Evolutionary conservation across 2,329 filamentous ascomycete species (phyloP), one percentile per base, ranked within the genome.

Genomic region (Aspergillus nomiae): DNA sequence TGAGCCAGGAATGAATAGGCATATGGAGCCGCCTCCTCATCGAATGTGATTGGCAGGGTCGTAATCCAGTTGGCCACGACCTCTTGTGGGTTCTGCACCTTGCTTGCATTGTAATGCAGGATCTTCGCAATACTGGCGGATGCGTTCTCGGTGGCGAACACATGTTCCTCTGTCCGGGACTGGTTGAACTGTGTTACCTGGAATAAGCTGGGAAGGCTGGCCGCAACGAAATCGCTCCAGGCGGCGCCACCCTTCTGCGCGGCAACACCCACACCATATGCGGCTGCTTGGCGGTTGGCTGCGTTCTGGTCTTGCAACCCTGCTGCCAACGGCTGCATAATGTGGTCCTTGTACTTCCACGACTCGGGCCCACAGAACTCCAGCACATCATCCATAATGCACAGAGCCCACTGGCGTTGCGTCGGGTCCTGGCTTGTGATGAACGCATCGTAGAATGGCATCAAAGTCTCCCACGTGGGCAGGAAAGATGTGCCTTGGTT

Each of bases 71-170:
- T 90, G n/a, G 84, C 81, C 48, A 92, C 88, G 30, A 97, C 85
- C 43, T 90, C 86, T 73, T 95, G 89, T 56, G 87, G 84, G 72
- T 96, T 92, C 59, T 83, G 84, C 21, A 99, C 89, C 74, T 91
- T 91, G 69, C 84, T 84, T 28, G 88, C 83, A 78, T 96, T 97
- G 82, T 90, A 97, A 76, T 97, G 93, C 67, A 99, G 84, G 59
- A 99, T 94, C 85, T 99, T 99, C 41, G 95, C 95, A 73, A 99
- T 95, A 69, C 92, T 93, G 48, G 95, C 94, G 70, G 92, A 97
- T 8, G 94, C 94, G 75, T 99, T 99, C 81, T 99, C 95, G 1
- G 95, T 98, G 2, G 95, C 95, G 75, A 96, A 99, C 2, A 97
- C 90, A 71, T 98, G 94, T 71, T 98, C 95, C 67, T 98, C 95